phyloP scores from a whole-genome alignment of 116 monocot species.

The Zostera marina region DNA sequence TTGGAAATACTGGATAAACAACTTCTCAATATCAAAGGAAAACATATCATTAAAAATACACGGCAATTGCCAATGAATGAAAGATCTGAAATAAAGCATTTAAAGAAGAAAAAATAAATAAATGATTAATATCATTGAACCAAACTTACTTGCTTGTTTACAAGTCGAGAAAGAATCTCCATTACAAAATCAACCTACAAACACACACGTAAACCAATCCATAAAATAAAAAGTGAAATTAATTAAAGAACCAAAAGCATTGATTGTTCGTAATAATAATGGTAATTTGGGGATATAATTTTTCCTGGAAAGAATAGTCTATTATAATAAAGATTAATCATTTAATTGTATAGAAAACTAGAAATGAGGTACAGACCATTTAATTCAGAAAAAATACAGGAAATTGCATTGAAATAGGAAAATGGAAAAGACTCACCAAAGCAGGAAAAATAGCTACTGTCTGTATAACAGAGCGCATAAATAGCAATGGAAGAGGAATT shows the following conservation, averaged over 20 bases:
- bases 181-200: slow-evolving; percentile 84
- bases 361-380: too few species aligned
- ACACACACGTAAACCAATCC: slow-evolving; percentile 2
- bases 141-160: slow-evolving; percentile 71
- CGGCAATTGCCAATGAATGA: background rate
- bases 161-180: slow-evolving; percentile 85
- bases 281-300: background rate
- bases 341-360: too few species aligned
- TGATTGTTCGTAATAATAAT: background rate
- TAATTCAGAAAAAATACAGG: background rate
- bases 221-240: background rate
- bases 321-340: too few species aligned
- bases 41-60: background rate
- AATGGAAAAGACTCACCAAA: slow-evolving; percentile 37
- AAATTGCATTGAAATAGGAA: background rate
- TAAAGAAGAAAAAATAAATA: background rate
- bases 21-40: background rate
- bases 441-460: slow-evolving; percentile 59
- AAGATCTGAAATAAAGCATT: slow-evolving; percentile 1
- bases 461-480: slow-evolving; percentile 95
- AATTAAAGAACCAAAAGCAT: background rate
- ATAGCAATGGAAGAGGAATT: slow-evolving; percentile 90
- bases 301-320: too few species aligned
- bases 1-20: background rate
- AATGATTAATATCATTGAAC: background rate